phyloP scores from a whole-genome alignment of 495 filamentous ascomycete genomes.

The Terfezia claveryi region DNA sequence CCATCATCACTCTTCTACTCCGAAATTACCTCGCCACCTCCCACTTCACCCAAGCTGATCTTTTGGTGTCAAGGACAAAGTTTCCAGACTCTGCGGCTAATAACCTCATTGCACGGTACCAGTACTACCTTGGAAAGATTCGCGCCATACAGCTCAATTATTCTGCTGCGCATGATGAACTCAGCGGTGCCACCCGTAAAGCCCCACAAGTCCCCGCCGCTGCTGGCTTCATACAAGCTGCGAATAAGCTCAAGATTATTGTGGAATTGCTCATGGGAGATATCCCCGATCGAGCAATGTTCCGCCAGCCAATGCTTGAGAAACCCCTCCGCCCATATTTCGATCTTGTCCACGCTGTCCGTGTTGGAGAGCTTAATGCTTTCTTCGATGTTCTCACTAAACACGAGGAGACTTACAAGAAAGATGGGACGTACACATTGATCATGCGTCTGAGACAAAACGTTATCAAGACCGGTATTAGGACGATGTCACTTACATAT shows the following conservation, averaged over 20 bases:
- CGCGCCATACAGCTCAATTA: slow-evolving; percentile 90
- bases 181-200: slow-evolving; percentile 81
- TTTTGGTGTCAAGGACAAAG: slow-evolving; percentile 79
- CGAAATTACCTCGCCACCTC: slow-evolving; percentile 92
- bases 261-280: slow-evolving; percentile 97
- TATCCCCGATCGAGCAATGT: slow-evolving; percentile 82
- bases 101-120: slow-evolving; percentile 88
- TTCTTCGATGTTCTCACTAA: slow-evolving; percentile 65
- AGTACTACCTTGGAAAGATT: slow-evolving; percentile 90
- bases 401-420: slow-evolving; percentile 63
- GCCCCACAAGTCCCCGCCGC: slow-evolving; percentile 75
- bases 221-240: slow-evolving; percentile 81
- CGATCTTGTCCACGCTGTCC: slow-evolving; percentile 77
- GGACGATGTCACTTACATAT: slow-evolving; percentile 96
- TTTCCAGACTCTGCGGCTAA: slow-evolving; percentile 86
- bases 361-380: slow-evolving; percentile 78
- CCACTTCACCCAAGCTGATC: slow-evolving; percentile 89
- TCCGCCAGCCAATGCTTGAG: slow-evolving; percentile 72
- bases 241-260: slow-evolving; percentile 79
- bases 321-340: slow-evolving; percentile 77
- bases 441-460: slow-evolving; percentile 89
- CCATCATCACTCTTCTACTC: slow-evolving; percentile 79
- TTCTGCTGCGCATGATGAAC: slow-evolving; percentile 85
- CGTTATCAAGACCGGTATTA: slow-evolving; percentile 97
- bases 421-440: slow-evolving; percentile 85